Base-by-base conservation (phyloP, 495 filamentous ascomycete species). In the Halenospora varia region DNA sequence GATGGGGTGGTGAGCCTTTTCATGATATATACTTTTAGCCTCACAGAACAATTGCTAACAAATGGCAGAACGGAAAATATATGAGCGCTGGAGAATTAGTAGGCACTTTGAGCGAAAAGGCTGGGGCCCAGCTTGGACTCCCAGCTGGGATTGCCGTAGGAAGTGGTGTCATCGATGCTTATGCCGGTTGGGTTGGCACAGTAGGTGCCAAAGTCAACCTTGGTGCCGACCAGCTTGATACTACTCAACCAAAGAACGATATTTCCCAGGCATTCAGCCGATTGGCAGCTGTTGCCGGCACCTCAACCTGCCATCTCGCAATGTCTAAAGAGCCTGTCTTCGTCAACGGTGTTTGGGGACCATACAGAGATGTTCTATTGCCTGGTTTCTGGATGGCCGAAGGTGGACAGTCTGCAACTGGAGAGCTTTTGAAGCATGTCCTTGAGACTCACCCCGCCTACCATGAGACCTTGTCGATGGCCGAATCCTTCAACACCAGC, bases 131-230 rank as follows among this genome's bases (percentile, higher is more conserved):
- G 18, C 80, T 98, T 52, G 94, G 94, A 2, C 75, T 98, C n/a
- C 86, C 85, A 1, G 74, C 87, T 3, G 94, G 93, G 9, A 93
- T 95, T 64, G 90, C 94, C 15, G 86, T 98, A 56, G 94, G 94
- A 18, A 94, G 88, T 62, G 92, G 93, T 68, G 94, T 98, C 39
- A 98, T 98, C 61, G 94, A 98, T 73, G 93, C 94, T 3, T 98
- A 98, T 70, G 94, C 94, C 17, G 94, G 94, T 22, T 98, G 94
- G 94, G 90, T 98, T 57, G 94, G 94, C 39, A 97, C 93, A 2
- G 94, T 98, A n/a, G 93, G 94, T 51, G 91, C 94, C 13, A 96
- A 96, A 70, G 89, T 96, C 57, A 74, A 87, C 42, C 76, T 96
- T 10, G 75, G 72, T 41, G 70, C 75, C 24, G 77, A 82, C n/a